Base-by-base conservation (phyloP, 2,329 filamentous ascomycete genomes). In the Monosporascus sp. region DNA sequence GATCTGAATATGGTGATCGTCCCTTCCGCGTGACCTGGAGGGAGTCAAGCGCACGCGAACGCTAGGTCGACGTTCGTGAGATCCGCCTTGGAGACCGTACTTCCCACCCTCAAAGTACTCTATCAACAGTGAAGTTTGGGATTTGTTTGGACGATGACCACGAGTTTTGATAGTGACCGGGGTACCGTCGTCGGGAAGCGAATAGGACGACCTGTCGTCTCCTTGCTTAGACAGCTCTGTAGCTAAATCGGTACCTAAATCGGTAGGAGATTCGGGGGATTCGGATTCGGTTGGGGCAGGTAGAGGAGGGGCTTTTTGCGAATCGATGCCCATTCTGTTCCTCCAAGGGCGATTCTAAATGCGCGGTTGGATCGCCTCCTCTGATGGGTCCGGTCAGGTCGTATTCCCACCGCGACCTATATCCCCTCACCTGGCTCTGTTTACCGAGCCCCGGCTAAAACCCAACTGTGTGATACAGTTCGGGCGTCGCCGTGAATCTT, bases 71-170 rank as follows among this genome's bases (percentile, higher is more conserved):
- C 88, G 86, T 62, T 84, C 81, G 77, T 74, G 63, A 74, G 76
- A 59, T 71, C 58, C 55, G 62, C 78, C 77, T 63, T 78, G 78
- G 53, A 5, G 31, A 14, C 81, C 75, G 43, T 73, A 55, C 70
- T 90, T 92, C 58, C 86, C 84, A 61, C 85, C 89, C 73, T 96
- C 92, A 66, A 95, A 97, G 72, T 96, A 96, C 74, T 97, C 92
- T 65, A 97, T 97, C 64, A 97, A 79, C 61, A 97, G 79, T 53
- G 90, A 95, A 38, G 92, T 96, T 75, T 96, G 91, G 46, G 90
- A 96, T 63, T 83, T 74, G 66, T 76, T 81, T 57, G 76, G 66
- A 59, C 73, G 76, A 67, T 83, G 80, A 64, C 82, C 79, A 56
- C 82, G 83, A 45, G 93, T 96, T 68, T 87, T 86, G 70, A 99